Evolutionary conservation across 768 basidiomycete genomes (phyloP), one percentile per base, ranked within the genome.

Genomic region (Dacryopinax primogenitus): DNA sequence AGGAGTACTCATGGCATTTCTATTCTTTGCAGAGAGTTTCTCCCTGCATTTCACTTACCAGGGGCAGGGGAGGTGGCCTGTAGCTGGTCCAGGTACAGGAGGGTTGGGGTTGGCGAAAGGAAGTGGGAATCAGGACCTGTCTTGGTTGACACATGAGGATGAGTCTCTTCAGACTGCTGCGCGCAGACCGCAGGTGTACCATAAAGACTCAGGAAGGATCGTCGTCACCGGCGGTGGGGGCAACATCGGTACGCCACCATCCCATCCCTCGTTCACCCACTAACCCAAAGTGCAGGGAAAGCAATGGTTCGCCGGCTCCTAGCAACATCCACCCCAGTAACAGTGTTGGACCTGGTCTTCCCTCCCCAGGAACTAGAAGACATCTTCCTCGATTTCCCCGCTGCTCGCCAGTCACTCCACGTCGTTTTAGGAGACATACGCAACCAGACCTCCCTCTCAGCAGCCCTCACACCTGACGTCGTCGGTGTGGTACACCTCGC

Each of bases 191-290:
- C 34, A n/a, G 21, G 64, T 68, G 64, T 30, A 66, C 63, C 65
- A 68, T 71, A n/a, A 63, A 63, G 51, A 64, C 12, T 44, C 41
- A 23, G 69, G 67, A 16, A 51, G 70, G 41, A 62, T 70, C 11
- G 33, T 70, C 13, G 64, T 70, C 44, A 67, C 69, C 3, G 69
- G 69, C 2, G 69, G 69, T 0, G 69, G 69, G 12, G 69, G 69
- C 13, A 70, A 66, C 45, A 69, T 70, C 28, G 69, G 69, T 70
- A 33, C 15, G 69, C 45, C 21, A n/a, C 30, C 18, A n/a, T 7
- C 37, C 32, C 15, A 7, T 21, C 32, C 58, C 28, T 41, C 16
- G 16, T n/a, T 16, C 44, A 21, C 30, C 11, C 13, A 23, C 26
- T 51, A 28, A 26, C n/a, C 16, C 28, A 32, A 28, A 35, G 39